phyloP scores from a whole-genome alignment of 1,139 yeast genomes.

The Yamadazyma kanchanaburiensis region DNA sequence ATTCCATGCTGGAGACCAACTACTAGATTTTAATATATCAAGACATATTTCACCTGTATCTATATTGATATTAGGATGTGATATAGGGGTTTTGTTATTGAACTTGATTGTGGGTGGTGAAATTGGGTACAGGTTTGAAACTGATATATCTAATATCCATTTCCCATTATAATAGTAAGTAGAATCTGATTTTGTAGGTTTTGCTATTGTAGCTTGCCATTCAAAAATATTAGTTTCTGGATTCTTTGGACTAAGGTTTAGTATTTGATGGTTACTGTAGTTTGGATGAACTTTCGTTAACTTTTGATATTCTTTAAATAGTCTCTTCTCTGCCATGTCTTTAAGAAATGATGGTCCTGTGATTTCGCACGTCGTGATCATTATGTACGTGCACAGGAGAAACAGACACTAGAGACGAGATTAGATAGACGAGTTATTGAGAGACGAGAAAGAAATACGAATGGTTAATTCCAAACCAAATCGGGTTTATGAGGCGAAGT shows the following conservation, averaged over 20 bases:
- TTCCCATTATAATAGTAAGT: constrained; percentile 46
- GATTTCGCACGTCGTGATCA: background rate
- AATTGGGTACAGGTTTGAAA: constrained; percentile 62
- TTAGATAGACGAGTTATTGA: too few relatives aligned
- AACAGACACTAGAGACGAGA: background rate
- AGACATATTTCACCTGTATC: constrained; percentile 77
- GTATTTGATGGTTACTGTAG: constrained; percentile 32
- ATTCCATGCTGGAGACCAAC: constrained; percentile 93
- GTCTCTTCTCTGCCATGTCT: constrained; percentile 31
- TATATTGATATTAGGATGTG: constrained; percentile 74
- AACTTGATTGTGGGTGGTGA: constrained; percentile 67
- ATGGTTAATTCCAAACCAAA: too few relatives aligned
- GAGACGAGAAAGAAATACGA: too few relatives aligned
- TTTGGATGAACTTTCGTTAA: constrained; percentile 19
- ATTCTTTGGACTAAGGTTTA: constrained; percentile 41
- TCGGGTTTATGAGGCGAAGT: too few relatives aligned
- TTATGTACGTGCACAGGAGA: background rate
- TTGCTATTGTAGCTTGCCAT: constrained; percentile 62
- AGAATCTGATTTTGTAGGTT: constrained; percentile 47
- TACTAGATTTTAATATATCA: constrained; percentile 61
- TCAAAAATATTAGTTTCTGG: constrained; percentile 37
- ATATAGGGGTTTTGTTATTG: constrained; percentile 38
- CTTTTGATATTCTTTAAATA: constrained; percentile 26
- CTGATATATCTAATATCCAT: constrained; percentile 53
- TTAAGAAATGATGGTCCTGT: constrained; percentile 1